phyloP scores from a whole-genome alignment of 768 basidiomycete genomes.

The Kondoa malvinella region DNA sequence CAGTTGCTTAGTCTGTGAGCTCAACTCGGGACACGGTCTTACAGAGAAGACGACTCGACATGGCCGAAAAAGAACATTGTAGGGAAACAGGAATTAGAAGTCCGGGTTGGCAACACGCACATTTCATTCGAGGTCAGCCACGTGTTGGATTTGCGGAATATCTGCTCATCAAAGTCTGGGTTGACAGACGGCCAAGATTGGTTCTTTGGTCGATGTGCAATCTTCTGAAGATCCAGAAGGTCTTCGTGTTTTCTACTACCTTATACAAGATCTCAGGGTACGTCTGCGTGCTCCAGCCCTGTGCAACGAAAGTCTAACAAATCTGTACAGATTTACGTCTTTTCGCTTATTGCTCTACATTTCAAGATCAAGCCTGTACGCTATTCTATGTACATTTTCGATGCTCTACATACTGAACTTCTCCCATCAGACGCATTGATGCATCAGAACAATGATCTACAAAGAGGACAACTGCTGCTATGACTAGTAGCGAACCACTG shows the following conservation, averaged over 20 bases:
- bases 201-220: slow-evolving; percentile 86
- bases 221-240: slow-evolving; percentile 96
- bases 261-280: slow-evolving; percentile 93
- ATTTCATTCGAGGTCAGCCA: slow-evolving; percentile 78
- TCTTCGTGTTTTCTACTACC: slow-evolving; percentile 91
- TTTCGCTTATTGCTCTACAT: slow-evolving; percentile 93
- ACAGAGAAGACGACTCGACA: slow-evolving; percentile 88
- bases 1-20: background rate
- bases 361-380: slow-evolving; percentile 98
- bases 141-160: background rate
- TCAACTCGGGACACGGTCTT: background rate
- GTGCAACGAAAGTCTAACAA: slow-evolving; percentile 2
- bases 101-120: slow-evolving; percentile 81
- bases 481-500: slow-evolving; percentile 9
- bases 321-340: slow-evolving; percentile 66
- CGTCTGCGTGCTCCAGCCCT: slow-evolving; percentile 21
- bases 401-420: background rate
- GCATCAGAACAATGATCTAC: background rate
- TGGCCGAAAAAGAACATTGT: slow-evolving; percentile 99
- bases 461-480: slow-evolving; percentile 2
- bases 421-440: background rate
- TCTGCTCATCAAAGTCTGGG: background rate
- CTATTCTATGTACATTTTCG: no score
- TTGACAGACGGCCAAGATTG: slow-evolving; percentile 85
- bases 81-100: slow-evolving; percentile 94